phyloP scores from a whole-genome alignment of 1,139 yeast genomes.

The Suhomyces guaymorum region DNA sequence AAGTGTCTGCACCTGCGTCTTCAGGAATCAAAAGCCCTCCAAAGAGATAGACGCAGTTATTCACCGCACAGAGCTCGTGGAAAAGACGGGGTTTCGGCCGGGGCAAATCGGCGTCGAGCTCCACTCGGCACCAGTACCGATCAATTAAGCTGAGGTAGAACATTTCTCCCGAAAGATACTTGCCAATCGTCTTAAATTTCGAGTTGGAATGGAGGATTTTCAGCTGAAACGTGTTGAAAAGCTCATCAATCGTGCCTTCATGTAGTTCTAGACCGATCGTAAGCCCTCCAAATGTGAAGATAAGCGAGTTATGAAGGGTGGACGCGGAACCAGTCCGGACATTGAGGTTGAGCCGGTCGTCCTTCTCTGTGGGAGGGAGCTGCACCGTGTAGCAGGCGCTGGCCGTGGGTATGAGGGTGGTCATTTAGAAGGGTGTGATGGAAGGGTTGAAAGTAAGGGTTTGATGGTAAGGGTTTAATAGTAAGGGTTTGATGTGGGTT shows the following conservation, averaged over 20 bases:
- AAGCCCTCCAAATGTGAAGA: constrained; percentile 70
- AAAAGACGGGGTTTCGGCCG: constrained; percentile 57
- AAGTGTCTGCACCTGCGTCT: background rate
- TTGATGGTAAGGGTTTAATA: no score
- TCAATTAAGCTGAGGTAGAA: constrained; percentile 59
- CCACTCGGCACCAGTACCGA: constrained; percentile 54
- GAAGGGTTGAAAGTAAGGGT: no score
- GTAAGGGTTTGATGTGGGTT: no score
- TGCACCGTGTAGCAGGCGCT: constrained; percentile 50
- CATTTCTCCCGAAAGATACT: constrained; percentile 56
- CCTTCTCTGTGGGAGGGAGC: constrained; percentile 49
- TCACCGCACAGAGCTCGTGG: constrained; percentile 55
- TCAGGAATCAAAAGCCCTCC: constrained; percentile 56
- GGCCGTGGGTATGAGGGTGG: constrained; percentile 49
- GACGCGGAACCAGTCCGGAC: constrained; percentile 70
- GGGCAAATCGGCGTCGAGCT: constrained; percentile 15
- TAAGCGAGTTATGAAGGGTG: constrained; percentile 55
- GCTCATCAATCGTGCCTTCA: constrained; percentile 35
- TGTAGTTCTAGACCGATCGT: constrained; percentile 54
- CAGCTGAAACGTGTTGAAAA: constrained; percentile 28
- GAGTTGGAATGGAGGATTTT: constrained; percentile 26
- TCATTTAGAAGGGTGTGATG: no score
- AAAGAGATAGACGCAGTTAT: constrained; percentile 53
- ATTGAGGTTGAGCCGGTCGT: constrained; percentile 51
- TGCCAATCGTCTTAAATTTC: constrained; percentile 33